Base-by-base conservation (phyloP, 805 yeast genomes). In the Yarrowia keelungensis region DNA sequence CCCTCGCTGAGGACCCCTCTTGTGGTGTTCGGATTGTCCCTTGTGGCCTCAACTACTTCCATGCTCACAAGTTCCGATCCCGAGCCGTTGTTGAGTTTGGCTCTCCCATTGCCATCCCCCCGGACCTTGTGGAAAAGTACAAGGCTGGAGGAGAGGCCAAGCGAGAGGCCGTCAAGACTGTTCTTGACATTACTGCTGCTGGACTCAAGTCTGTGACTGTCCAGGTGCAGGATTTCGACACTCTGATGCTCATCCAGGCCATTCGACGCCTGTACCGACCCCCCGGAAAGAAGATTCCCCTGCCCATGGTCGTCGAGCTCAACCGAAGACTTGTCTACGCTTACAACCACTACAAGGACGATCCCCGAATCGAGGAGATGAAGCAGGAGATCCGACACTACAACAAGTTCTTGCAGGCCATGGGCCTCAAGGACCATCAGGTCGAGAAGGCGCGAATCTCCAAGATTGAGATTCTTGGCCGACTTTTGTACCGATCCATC, bases 61-160 rank as follows among this genome's bases (percentile, higher is more conserved):
- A 91, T 75, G 94, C 97, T 5, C 97, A 94, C 80, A 92, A 91
- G 77, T 94, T 95, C 80, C 85, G 99, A 78, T 91, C 97, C 8
- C 85, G 99, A 73, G 98, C 97, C 2, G 97, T 94, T 16, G 85
- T 95, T 58, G 99, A 94, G 79, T 94, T 93, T 79, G 99, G 99
- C 15, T 84, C 87, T 69, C 97, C 97, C 8, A 86, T 93, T 69
- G 88, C 85, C 64, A 87, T 95, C 45, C 78, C 85, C 3, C 78
- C 79, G 26, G 86, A 84, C 46, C 80, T 91, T 68, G 90, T 92
- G 5, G 84, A 82, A 19, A 85, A 84, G 77, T 93, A 94, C 76
- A 77, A 83, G 22, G 75, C 82, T 16, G 82, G 82, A 12, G 89
- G 91, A 3, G 87, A 84, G 16, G 86, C 89, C 14, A 87, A 88